phyloP scores from a whole-genome alignment of 306 rosid genomes.

The Calophaca sinica region DNA sequence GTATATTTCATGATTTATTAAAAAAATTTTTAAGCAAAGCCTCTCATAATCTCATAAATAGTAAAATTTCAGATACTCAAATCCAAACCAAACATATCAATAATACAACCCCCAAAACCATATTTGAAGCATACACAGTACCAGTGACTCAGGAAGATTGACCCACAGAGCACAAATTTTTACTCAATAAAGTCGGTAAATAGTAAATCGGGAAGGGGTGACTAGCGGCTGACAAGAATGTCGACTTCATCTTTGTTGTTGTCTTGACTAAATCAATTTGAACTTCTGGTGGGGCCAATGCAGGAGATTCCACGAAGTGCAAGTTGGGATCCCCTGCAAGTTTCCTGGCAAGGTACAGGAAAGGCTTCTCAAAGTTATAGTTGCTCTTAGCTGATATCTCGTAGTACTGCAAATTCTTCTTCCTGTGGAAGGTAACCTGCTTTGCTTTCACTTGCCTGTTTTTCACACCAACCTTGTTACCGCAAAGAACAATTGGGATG shows the following conservation, averaged over 20 bases:
- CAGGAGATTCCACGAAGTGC: constrained; percentile 84
- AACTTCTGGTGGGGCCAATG: constrained; percentile 86
- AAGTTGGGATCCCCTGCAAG: constrained; percentile 77
- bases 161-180: background rate
- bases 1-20: no score
- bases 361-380: constrained; percentile 76
- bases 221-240: constrained; percentile 64
- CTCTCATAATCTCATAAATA: background rate
- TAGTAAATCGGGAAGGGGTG: constrained; percentile 92
- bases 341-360: constrained; percentile 77
- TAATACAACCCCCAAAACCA: background rate
- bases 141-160: constrained; percentile 15
- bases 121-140: constrained; percentile 37
- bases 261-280: constrained; percentile 72
- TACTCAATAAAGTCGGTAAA: constrained; percentile 67
- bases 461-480: constrained; percentile 85
- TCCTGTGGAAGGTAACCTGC: constrained; percentile 82
- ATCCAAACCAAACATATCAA: constrained; percentile 31
- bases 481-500: constrained; percentile 78
- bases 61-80: constrained; percentile 21
- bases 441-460: constrained; percentile 83
- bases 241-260: constrained; percentile 72
- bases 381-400: constrained; percentile 87
- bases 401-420: constrained; percentile 76
- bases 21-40: constrained; percentile 3